A percentile compares a stretch with the other conserved stretches of the same genome.
These are phyloP conservation scores for Actinidia chinensis DNA, from an alignment of 179 eudicot species.

Conservation along the genomic window DNA sequence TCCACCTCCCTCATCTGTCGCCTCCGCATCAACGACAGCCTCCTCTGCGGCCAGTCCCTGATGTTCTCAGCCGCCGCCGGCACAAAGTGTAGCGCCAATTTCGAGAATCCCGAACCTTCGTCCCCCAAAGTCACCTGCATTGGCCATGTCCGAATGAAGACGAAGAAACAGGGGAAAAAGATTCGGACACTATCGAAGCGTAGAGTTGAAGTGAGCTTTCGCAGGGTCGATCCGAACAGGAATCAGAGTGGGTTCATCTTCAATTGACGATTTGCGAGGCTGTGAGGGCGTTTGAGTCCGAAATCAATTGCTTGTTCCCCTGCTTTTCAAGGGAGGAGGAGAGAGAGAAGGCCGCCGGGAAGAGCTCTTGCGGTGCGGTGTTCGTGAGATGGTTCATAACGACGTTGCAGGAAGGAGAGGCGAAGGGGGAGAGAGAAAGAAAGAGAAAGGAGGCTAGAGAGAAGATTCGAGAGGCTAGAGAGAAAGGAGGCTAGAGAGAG, in stretches of 20 bases:
- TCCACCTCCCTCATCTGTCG: conserved; percentile 67
- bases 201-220: conserved; percentile 28
- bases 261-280: conserved; percentile 74
- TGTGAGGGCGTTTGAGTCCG: conserved; percentile 56
- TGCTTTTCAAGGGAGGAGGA: conserved; percentile 36
- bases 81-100: conserved; percentile 36
- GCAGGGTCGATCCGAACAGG: conserved; percentile 28
- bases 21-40: conserved; percentile 60
- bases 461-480: conserved; percentile 10
- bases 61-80: conserved; percentile 49
- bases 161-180: conserved; percentile 71
- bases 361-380: conserved; percentile 47
- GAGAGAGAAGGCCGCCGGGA: not conserved
- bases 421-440: conserved; percentile 35
- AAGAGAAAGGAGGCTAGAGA: conserved; percentile 36
- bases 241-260: conserved; percentile 83
- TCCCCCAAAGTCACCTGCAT: conserved; percentile 90
- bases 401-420: conserved; percentile 50
- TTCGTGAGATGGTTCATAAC: conserved; percentile 64
- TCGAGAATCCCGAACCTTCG: conserved; percentile 82
- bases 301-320: conserved; percentile 73
- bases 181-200: conserved; percentile 44
- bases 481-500: too few species aligned
- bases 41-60: conserved; percentile 59
- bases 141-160: conserved; percentile 80